Evolutionary conservation across 495 filamentous ascomycete genomes (phyloP).

Genomic region (Penicillium egyptiacum): DNA sequence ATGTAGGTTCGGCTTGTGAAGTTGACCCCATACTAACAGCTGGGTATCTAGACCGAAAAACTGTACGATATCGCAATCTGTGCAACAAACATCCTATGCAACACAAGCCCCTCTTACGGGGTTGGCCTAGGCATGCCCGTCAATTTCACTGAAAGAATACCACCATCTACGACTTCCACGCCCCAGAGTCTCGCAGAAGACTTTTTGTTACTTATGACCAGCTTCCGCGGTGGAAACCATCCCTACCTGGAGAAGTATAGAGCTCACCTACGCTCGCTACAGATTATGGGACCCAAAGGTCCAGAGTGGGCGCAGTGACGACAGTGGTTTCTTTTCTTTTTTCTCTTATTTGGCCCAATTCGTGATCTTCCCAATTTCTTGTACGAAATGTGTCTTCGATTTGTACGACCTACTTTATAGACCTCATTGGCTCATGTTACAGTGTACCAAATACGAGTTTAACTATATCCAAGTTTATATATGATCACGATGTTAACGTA

Average conservation of each 20-base stretch:
- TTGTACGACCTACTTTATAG: not conserved
- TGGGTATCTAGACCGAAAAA: conserved; percentile 37
- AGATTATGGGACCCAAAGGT: conserved; percentile 18
- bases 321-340: not conserved
- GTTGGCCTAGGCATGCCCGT: conserved; percentile 9
- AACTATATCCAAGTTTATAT: not conserved
- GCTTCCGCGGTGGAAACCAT: conserved; percentile 43
- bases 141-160: conserved; percentile 21
- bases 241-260: conserved; percentile 40
- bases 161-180: conserved; percentile 15
- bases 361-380: not conserved
- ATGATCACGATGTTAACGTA: too few relatives aligned
- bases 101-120: conserved; percentile 29
- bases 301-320: conserved; percentile 26
- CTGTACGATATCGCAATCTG: conserved; percentile 44
- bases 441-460: not conserved
- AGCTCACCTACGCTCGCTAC: conserved; percentile 31
- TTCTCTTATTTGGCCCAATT: not conserved
- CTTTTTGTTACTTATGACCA: conserved; percentile 36
- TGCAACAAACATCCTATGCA: conserved; percentile 39
- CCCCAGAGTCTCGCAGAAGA: conserved; percentile 36
- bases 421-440: not conserved
- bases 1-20: not conserved
- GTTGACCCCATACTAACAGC: conserved; percentile 13
- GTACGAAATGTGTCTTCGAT: not conserved